Evolutionary conservation across 169 alveolate species (phyloP).

Genomic region (Cryptosporidium parvum): DNA sequence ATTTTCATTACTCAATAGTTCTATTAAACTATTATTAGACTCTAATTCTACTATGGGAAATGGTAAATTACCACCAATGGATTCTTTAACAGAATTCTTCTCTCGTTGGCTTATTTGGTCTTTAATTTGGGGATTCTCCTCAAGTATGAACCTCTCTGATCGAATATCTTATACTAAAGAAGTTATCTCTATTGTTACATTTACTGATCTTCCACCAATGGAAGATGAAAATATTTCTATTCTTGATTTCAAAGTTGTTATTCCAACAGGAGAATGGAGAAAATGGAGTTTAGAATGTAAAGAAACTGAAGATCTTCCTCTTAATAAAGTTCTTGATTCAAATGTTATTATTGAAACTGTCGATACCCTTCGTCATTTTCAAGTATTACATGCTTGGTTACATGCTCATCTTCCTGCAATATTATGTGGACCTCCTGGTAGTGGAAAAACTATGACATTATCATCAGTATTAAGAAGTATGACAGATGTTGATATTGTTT

Average conservation of each 20-base stretch:
- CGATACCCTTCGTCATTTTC: conserved; percentile 96
- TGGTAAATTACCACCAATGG: neutral
- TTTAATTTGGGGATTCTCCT: conserved; percentile 77
- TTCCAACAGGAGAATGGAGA: conserved; percentile 94
- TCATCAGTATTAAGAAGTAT: conserved; percentile 94
- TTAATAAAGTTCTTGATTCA: conserved; percentile 92
- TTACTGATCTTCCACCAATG: conserved; percentile 68
- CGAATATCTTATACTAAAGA: conserved; percentile 15
- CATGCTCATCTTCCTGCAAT: conserved; percentile 95
- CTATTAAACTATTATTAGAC: conserved; percentile 18
- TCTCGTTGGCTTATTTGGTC: conserved; percentile 11
- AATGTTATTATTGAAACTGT: conserved; percentile 95
- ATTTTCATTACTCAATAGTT: conserved; percentile 88
- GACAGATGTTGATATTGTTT: conserved; percentile 94
- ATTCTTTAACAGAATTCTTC: neutral
- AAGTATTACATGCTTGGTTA: conserved; percentile 95
- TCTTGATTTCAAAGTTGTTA: conserved; percentile 92
- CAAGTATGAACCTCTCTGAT: conserved; percentile 69
- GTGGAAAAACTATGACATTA: conserved; percentile 98
- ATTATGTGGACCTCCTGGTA: conserved; percentile 98
- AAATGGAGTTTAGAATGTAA: conserved; percentile 88
- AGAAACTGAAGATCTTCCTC: conserved; percentile 1
- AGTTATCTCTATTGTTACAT: neutral
- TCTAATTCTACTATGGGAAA: conserved; percentile 9
- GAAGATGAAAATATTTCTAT: conserved; percentile 82